A percentile compares a stretch with the other conserved stretches of the same genome.
phyloP scores from a whole-genome alignment of 2,329 filamentous ascomycete genomes.

The Diaporthe helianthi region DNA sequence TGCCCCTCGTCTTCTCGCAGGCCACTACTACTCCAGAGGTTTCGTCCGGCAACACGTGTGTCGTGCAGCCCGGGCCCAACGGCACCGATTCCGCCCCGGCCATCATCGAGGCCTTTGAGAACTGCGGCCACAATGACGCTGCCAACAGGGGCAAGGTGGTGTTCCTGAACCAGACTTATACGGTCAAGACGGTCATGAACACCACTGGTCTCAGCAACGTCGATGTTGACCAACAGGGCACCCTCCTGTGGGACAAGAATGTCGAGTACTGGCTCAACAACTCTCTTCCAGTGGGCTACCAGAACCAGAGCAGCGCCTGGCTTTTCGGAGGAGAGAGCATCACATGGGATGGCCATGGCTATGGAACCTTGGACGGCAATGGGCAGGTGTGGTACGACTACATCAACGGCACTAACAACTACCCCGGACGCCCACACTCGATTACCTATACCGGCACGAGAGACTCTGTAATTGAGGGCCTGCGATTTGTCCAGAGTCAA shows the following conservation, averaged over 20 bases:
- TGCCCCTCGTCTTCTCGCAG: slow-evolving; percentile 30
- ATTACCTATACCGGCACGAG: slow-evolving; percentile 37
- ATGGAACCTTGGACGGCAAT: slow-evolving; percentile 45
- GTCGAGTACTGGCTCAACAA: slow-evolving; percentile 48
- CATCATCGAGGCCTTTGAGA: slow-evolving; percentile 39
- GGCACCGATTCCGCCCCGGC: slow-evolving; percentile 32
- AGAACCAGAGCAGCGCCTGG: slow-evolving; percentile 52
- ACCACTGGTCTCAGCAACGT: slow-evolving; percentile 41
- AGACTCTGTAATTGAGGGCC: slow-evolving; percentile 26
- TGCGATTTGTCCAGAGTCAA: slow-evolving; percentile 33
- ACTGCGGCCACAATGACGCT: slow-evolving; percentile 39
- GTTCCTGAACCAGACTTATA: slow-evolving; percentile 40
- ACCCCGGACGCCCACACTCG: slow-evolving; percentile 42
- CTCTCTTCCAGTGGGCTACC: slow-evolving; percentile 49
- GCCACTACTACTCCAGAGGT: background rate
- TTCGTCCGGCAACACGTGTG: slow-evolving; percentile 11
- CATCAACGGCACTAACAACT: slow-evolving; percentile 40
- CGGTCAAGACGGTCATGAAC: slow-evolving; percentile 38
- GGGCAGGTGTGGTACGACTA: slow-evolving; percentile 42
- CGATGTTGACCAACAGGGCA: slow-evolving; percentile 40
- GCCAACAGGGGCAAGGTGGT: slow-evolving; percentile 37
- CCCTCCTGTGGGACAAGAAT: slow-evolving; percentile 36
- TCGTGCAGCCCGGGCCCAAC: slow-evolving; percentile 28
- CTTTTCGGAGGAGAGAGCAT: slow-evolving; percentile 51
- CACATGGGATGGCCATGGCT: slow-evolving; percentile 48